Evolutionary conservation across 805 yeast genomes (phyloP), one percentile per base, ranked within the genome.

Genomic region (Debaryomyces maramus): DNA sequence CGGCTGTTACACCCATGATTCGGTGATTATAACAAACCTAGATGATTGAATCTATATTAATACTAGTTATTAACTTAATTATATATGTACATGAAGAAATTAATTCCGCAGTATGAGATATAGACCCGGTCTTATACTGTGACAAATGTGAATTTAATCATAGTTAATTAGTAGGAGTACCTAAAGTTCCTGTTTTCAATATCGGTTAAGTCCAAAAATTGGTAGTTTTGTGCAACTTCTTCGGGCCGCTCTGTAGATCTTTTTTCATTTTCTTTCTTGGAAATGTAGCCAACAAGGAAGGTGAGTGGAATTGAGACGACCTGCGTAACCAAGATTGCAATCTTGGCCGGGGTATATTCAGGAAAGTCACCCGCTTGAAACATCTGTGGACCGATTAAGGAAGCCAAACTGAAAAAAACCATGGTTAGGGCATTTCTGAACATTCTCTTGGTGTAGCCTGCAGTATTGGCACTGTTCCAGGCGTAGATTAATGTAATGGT

Each of bases 381-480:
- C 14, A 85, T 72, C 59, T 83, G 85, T 3, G 88, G 86, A 0
- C 85, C 87, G 35, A 80, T 65, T 43, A 84, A 60, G 48, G 81
- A 80, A 11, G 88, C 86, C 32, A 78, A 75, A 29, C 86, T 79
- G 55, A 82, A 85, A 4, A 80, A 83, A 43, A 84, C 71, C 58
- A 85, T 70, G 34, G 73, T 73, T 24, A 81, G 57, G 5, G 83
- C 82, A 38, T 78, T 77, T 19, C 78, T 72, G 4, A 79, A 72
- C 48, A 80, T 70, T 50, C 83, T 80, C 60, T 86, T 86, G n/a
- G 90, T 83, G 46, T 79, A 77, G 9, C 93, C 93, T 1, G 89
- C 81, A 24, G 81, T 74, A 56, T 85, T 80, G 33, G 81, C 73
- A 40, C 76, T 71, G 44, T 77, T 77, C 85, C 85, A 80, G 4